A percentile compares a stretch with the other conserved stretches of the same genome.
Conservation (phyloP, 371 early-diverging fungal species). For the Mucor circinelloides region DNA sequence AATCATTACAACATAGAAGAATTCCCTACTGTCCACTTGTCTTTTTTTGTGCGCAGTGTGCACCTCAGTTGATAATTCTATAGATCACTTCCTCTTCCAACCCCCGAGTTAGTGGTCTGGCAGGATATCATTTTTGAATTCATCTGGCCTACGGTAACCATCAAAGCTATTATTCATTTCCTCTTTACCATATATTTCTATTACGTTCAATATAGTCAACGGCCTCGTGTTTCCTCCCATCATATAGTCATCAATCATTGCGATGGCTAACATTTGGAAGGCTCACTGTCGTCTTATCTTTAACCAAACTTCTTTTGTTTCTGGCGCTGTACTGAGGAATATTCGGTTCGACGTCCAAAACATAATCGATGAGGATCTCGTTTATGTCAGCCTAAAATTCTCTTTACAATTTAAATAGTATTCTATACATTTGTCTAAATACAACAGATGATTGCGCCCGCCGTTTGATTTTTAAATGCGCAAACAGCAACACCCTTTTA, state of each 20-base stretch:
- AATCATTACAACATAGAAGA: no score
- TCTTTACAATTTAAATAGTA: no score
- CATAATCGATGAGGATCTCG: background rate
- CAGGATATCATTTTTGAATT: background rate
- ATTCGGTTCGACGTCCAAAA: background rate
- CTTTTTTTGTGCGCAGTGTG: background rate
- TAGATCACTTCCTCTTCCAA: background rate
- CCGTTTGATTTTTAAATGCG: no score
- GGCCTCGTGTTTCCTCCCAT: background rate
- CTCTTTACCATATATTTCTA: background rate
- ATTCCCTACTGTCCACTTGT: no score
- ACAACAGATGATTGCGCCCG: no score
- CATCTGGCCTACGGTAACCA: background rate
- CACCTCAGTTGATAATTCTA: background rate
- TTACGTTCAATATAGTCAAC: background rate
- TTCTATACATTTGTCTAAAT: no score
- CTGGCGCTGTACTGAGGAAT: background rate
- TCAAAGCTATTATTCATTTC: background rate
- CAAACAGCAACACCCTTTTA: no score
- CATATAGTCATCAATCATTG: background rate
- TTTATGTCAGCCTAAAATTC: background rate
- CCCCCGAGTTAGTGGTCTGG: background rate
- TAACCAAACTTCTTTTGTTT: background rate
- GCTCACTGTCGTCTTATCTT: background rate
- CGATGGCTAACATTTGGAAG: background rate